A percentile compares a stretch with the other conserved stretches of the same genome.
Evolutionary conservation across 192 early-diverging fungal species (phyloP).

Genomic region (Gryganskiella cystojenkinii): DNA sequence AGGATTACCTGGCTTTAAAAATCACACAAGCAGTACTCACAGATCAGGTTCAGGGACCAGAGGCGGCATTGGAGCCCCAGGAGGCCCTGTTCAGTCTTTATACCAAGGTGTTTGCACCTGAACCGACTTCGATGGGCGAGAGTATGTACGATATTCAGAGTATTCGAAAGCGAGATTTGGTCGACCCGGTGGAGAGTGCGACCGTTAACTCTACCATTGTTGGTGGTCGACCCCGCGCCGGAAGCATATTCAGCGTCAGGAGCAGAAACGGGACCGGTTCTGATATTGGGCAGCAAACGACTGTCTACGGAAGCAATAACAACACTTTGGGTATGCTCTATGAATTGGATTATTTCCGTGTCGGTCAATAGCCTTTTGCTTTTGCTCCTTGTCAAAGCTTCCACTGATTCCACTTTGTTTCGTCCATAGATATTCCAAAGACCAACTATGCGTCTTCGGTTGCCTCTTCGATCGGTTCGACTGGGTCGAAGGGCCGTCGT

Average conservation of each 20-base stretch:
- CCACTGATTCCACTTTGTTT: neutral
- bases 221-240: conserved; percentile 24
- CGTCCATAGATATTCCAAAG: conserved; percentile 39
- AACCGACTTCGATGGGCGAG: conserved; percentile 22
- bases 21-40: conserved; percentile 69
- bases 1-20: conserved; percentile 68
- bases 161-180: conserved; percentile 23
- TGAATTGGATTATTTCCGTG: neutral
- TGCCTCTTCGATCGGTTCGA: conserved; percentile 49
- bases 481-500: conserved; percentile 27
- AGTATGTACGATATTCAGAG: conserved; percentile 42
- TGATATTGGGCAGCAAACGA: conserved; percentile 23
- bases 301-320: conserved; percentile 3
- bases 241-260: conserved; percentile 37
- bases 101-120: conserved; percentile 58
- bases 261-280: conserved; percentile 31
- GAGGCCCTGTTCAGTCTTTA: conserved; percentile 73
- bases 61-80: conserved; percentile 62
- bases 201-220: too few relatives aligned
- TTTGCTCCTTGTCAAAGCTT: neutral
- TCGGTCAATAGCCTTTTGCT: neutral
- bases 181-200: neutral
- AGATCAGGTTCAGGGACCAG: conserved; percentile 62
- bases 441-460: conserved; percentile 54
- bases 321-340: conserved; percentile 44